These are phyloP conservation scores for Metschnikowia peoriensis DNA, from an alignment of 805 yeast species.

Conservation along the genomic window DNA sequence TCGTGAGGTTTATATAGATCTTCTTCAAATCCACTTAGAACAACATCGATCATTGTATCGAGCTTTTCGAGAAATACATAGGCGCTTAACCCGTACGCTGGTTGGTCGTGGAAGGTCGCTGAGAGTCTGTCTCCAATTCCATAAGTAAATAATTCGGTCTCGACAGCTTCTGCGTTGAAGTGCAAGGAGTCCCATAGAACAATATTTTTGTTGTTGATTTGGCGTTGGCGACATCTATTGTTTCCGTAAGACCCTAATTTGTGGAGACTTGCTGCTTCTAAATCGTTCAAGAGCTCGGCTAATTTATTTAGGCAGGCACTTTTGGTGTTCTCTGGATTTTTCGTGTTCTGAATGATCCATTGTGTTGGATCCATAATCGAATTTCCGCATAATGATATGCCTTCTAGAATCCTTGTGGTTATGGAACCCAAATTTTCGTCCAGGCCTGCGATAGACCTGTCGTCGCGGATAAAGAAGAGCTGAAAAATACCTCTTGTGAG, in stretches of 20 bases:
- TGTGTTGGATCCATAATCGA: slow-evolving; percentile 27
- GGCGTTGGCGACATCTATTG: slow-evolving; percentile 83
- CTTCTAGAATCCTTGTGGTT: slow-evolving; percentile 37
- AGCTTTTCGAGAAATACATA: slow-evolving; percentile 69
- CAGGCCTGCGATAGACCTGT: slow-evolving; percentile 56
- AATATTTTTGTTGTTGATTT: slow-evolving; percentile 54
- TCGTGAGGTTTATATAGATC: slow-evolving; percentile 76
- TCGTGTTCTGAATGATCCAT: slow-evolving; percentile 19
- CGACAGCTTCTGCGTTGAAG: slow-evolving; percentile 67
- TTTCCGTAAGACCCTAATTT: slow-evolving; percentile 33
- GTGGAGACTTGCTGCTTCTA: slow-evolving; percentile 43
- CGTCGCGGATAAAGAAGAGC: slow-evolving; percentile 59
- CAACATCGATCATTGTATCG: slow-evolving; percentile 67
- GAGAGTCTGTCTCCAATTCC: slow-evolving; percentile 37
- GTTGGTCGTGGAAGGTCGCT: slow-evolving; percentile 23
- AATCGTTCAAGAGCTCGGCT: slow-evolving; percentile 29
- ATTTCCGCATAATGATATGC: slow-evolving; percentile 39
- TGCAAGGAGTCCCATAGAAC: slow-evolving; percentile 78
- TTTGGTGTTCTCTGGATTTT: slow-evolving; percentile 3
- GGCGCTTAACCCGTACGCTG: slow-evolving; percentile 65
- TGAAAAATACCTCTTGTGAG: slow-evolving; percentile 66
- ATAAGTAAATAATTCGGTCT: slow-evolving; percentile 40
- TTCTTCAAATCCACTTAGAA: slow-evolving; percentile 70
- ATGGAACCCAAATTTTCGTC: slow-evolving; percentile 28
- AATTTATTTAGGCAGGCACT: slow-evolving; percentile 11